Evolutionary conservation across 2,329 filamentous ascomycete genomes (phyloP).

Genomic region (Pseudovirgaria hyperparasitica): DNA sequence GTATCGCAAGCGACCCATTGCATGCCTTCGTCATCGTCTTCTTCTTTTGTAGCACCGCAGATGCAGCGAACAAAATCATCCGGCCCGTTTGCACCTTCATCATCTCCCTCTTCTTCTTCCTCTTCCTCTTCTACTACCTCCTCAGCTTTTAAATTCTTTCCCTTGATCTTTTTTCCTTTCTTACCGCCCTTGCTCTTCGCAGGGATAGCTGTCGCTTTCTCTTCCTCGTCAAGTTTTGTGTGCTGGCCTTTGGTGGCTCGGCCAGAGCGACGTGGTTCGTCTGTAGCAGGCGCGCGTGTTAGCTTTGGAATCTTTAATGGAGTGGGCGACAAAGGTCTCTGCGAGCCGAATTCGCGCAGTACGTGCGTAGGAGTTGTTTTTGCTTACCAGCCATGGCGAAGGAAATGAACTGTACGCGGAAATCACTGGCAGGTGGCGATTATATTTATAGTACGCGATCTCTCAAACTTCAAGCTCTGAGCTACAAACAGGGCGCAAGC

Average conservation of each 20-base stretch:
- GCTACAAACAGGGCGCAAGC: too few species aligned
- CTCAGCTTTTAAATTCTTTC: conserved; percentile 33
- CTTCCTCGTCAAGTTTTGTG: conserved; percentile 45
- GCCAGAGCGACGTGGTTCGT: conserved; percentile 85
- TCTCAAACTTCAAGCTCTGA: too few species aligned
- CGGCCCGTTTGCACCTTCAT: too few species aligned
- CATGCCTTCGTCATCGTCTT: conserved; percentile 73
- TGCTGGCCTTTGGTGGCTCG: conserved; percentile 96
- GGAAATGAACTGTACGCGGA: too few species aligned
- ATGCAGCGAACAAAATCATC: conserved; percentile 83
- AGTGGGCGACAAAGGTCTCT: neutral
- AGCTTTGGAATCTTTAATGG: neutral
- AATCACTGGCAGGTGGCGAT: too few species aligned
- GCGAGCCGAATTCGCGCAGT: conserved; percentile 2
- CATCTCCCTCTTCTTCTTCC: conserved; percentile 39
- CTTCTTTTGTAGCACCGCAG: conserved; percentile 67
- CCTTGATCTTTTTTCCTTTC: conserved; percentile 23
- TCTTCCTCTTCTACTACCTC: conserved; percentile 36
- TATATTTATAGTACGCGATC: too few species aligned
- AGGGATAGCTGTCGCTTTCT: too few species aligned
- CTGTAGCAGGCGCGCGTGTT: conserved; percentile 25
- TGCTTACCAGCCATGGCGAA: conserved; percentile 50
- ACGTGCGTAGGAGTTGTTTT: conserved; percentile 15
- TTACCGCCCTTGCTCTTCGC: conserved; percentile 35
- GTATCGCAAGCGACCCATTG: conserved; percentile 94